Evolutionary conservation across 257 asterid genomes (phyloP), one percentile per base, ranked within the genome.

Genomic region (Solanum sitiens): DNA sequence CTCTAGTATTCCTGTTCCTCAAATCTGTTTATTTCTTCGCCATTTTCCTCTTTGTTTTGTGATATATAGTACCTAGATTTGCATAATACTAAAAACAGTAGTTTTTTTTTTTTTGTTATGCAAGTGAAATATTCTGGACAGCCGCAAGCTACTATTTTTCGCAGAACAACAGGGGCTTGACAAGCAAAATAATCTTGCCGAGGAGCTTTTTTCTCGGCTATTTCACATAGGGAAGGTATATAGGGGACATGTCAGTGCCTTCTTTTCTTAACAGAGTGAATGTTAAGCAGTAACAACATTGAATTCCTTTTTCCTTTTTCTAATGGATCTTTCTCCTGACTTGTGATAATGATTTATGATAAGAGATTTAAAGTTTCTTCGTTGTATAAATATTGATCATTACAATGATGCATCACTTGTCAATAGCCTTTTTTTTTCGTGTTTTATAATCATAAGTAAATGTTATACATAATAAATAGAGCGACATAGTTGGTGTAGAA

Each of bases 131-230:
- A 91, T 93, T 87, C 77, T 93, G 88, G 96, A 94, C 47, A 94
- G 98, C 90, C 98, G 93, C 90, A 89, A 95, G 88, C 91, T 94
- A 25, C 86, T 94, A 77, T 89, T 90, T 84, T 90, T 93, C 88
- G 96, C 96, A 44, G 98, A 95, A 37, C 86, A 89, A 72, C 95
- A 91, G 87, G 93, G 94, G 16, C 79, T 42, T 12, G 98, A 93
- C 25, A 94, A 93, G 93, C 99, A 97, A 88, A 93, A 97, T 86
- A 87, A 92, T 9, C 97, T 95, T 12, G 94, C 90, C 3, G 97
- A 97, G 90, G 98, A 94, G 92, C 94, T 97, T 87, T 83, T 83
- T 83, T 83, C 72, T 4, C 39, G 6, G 32, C 30, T 32, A 18
- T 33, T 33, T 33, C 73, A 39, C 40, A 37, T 1, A 39, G 44